Base-by-base conservation (phyloP, 2,329 filamentous ascomycete species). In the Lachnellula cervina region DNA sequence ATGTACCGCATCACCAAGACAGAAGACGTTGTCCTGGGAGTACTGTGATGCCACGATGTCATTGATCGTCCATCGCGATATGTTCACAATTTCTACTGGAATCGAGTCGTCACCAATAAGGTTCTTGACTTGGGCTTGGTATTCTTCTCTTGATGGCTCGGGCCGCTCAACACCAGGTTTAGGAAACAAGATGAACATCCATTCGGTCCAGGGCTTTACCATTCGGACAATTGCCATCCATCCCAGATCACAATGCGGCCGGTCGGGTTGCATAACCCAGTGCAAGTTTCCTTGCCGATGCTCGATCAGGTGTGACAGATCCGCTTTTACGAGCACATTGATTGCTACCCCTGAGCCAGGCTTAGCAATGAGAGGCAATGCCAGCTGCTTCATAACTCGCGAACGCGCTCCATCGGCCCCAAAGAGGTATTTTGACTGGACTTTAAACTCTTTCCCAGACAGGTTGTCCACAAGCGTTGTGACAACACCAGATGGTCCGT, bases 21-120 rank as follows among this genome's bases (percentile, higher is more conserved):
- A 81, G 66, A 80, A 77, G 16, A 74, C 76, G 46, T 55, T 63
- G 5, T 57, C 62, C 25, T 60, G 57, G 25, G 64, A 56, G 61
- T 84, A 86, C 9, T 72, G 69, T 64, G 83, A 77, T 0, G 82
- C 83, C 0, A 84, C 78, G 4, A 74, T 80, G 66, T 86, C 83
- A 60, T 84, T 83, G 62, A 86, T 79, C 51, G 71, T 73, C 83
- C 83, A 87, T 60, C 77, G 80, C 8, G 77, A 77, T 4, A 81
- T 67, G 52, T 75, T 69, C n/a, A 82, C 52, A 47, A 85, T 75
- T 63, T 83, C 74, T 2, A 77, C 71, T 0, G 73, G 67, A 8
- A 79, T 67, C 0, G 74, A 74, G 25, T 79, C 76, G 61, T 84
- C 80, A 0, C 81, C 82, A 52, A 86, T 80, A 2, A 81, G 70